These are phyloP conservation scores for Metarhizium rileyi DNA, from an alignment of 2,329 filamentous ascomycete genomes.

Conservation along the genomic window DNA sequence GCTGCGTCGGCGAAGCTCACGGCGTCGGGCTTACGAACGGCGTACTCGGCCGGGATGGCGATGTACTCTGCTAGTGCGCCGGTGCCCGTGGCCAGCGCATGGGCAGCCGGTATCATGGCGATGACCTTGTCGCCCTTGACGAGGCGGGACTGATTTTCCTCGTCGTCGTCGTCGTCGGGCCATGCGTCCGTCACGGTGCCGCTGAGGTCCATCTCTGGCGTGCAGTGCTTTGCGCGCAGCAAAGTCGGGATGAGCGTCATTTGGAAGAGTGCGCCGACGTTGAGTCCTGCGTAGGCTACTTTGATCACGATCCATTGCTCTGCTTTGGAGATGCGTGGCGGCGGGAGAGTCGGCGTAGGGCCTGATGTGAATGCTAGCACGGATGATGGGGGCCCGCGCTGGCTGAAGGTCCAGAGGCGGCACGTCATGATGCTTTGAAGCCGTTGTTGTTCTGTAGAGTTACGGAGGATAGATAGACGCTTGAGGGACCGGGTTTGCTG, in stretches of 20 bases:
- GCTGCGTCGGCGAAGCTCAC: conserved; percentile 24
- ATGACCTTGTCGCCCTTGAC: conserved; percentile 24
- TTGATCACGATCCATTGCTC: conserved; percentile 30
- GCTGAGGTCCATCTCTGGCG: conserved; percentile 35
- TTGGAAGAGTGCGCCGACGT: conserved; percentile 32
- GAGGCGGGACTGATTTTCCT: conserved; percentile 16
- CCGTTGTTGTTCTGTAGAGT: not conserved
- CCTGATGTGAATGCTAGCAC: conserved; percentile 17
- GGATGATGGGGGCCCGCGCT: conserved; percentile 17
- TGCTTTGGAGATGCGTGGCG: conserved; percentile 16
- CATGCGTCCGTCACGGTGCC: conserved; percentile 29
- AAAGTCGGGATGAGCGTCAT: conserved; percentile 30
- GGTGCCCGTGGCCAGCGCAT: conserved; percentile 22
- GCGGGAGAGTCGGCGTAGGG: conserved; percentile 16
- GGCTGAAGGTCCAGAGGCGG: conserved; percentile 19
- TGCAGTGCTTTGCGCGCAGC: conserved; percentile 23
- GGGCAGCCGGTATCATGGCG: conserved; percentile 26
- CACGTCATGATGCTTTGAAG: not conserved
- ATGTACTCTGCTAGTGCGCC: conserved; percentile 32
- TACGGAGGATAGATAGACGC: too few species aligned
- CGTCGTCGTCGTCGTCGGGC: conserved; percentile 13
- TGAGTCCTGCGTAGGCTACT: conserved; percentile 34
- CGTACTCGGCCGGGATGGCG: conserved; percentile 23
- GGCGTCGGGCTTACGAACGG: conserved; percentile 21
- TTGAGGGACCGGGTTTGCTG: too few species aligned